Evolutionary conservation across 2,329 filamentous ascomycete species (phyloP).

Genomic region (Aspergillus ochraceoroseus): DNA sequence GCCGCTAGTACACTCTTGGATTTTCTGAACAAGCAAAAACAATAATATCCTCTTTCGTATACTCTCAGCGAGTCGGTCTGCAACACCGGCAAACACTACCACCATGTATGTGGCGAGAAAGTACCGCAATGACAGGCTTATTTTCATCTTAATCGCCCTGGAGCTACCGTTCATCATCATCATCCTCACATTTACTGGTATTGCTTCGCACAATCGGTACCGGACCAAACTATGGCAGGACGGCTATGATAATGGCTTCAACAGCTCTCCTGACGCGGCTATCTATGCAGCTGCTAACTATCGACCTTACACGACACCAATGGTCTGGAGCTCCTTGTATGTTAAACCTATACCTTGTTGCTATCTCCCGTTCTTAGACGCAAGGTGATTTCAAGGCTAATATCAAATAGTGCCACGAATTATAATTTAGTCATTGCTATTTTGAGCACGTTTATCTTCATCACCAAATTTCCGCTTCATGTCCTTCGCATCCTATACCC

Average conservation of each 20-base stretch:
- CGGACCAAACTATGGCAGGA: conserved; percentile 59
- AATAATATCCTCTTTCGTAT: neutral
- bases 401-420: conserved; percentile 50
- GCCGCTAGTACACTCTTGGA: conserved; percentile 18
- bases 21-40: neutral
- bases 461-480: conserved; percentile 55
- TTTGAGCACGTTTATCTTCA: conserved; percentile 56
- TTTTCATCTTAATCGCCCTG: conserved; percentile 50
- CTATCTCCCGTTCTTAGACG: neutral
- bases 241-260: conserved; percentile 58
- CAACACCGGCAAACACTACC: conserved; percentile 20
- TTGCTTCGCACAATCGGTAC: conserved; percentile 58
- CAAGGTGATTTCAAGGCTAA: conserved; percentile 10
- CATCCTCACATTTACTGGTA: conserved; percentile 56
- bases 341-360: conserved; percentile 17
- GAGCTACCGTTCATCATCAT: conserved; percentile 56
- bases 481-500: conserved; percentile 55
- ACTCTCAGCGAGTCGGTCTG: conserved; percentile 2
- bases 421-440: conserved; percentile 60
- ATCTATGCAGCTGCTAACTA: conserved; percentile 59
- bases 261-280: conserved; percentile 54
- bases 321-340: conserved; percentile 60
- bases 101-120: conserved; percentile 49
- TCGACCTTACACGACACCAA: conserved; percentile 48
- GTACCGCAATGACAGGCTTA: conserved; percentile 51